phyloP scores from a whole-genome alignment of 2,329 filamentous ascomycete genomes.

The Aspergillus quadricinctus region DNA sequence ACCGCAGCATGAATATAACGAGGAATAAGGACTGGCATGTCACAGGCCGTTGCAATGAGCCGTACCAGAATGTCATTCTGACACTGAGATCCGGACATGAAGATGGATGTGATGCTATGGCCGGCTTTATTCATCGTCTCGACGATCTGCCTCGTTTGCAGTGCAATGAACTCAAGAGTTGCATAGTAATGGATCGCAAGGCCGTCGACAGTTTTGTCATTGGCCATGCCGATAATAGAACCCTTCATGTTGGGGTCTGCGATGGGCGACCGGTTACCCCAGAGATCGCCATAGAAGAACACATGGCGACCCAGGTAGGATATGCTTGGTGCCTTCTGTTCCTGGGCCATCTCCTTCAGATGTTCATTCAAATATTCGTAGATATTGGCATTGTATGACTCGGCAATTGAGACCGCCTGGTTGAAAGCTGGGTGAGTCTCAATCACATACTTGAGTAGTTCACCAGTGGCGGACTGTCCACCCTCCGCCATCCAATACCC shows the following conservation, averaged over 20 bases:
- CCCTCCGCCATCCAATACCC: conserved; percentile 97
- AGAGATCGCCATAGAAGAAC: conserved; percentile 98
- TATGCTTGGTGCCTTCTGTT: conserved; percentile 66
- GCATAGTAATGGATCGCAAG: conserved; percentile 91
- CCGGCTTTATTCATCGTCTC: conserved; percentile 89
- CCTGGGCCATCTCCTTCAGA: conserved; percentile 69
- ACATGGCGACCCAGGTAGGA: conserved; percentile 86
- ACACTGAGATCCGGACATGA: conserved; percentile 98
- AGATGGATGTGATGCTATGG: conserved; percentile 85
- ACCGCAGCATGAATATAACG: conserved; percentile 93
- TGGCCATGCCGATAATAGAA: conserved; percentile 78
- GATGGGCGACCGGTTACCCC: conserved; percentile 91
- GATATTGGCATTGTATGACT: conserved; percentile 79
- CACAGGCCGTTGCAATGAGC: conserved; percentile 83
- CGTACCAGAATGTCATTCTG: conserved; percentile 91
- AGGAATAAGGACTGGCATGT: conserved; percentile 90
- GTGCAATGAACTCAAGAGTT: conserved; percentile 95
- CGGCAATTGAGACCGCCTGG: conserved; percentile 71
- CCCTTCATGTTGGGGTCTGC: conserved; percentile 93
- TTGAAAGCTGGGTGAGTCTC: conserved; percentile 91
- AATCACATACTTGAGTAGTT: conserved; percentile 87
- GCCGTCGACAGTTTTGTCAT: conserved; percentile 80
- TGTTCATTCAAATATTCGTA: conserved; percentile 94
- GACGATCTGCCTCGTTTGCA: conserved; percentile 94
- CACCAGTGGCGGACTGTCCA: conserved; percentile 92